Evolutionary conservation across 2,329 filamentous ascomycete species (phyloP), one percentile per base, ranked within the genome.

Genomic region (Aspergillus tamarii): DNA sequence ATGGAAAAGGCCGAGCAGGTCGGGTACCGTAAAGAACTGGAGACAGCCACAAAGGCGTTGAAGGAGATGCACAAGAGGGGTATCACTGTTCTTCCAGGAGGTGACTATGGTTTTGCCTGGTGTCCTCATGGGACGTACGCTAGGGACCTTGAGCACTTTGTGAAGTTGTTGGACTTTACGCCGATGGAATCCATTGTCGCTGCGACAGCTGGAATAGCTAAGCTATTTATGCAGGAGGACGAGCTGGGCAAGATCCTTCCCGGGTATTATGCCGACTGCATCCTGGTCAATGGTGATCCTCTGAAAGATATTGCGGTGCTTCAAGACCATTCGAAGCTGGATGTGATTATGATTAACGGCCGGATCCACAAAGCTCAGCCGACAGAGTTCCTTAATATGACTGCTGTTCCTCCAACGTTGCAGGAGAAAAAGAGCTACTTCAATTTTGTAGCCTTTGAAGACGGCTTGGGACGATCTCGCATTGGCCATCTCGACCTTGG

Each of bases 91-190:
- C 73, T 84, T 5, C 82, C 82, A 14, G 80, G 81, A 34, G 81
- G 78, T 23, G 81, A 83, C 64, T 84, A 82, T 54, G 81, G 81
- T 3, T 83, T 84, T 59, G 78, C 81, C 1, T 84, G 81, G 82
- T 80, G 79, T 0, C 82, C 81, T 0, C 81, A 84, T 50, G 82
- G 82, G 9, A 83, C 81, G 0, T 84, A 84, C 66, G 81, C 82
- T 0, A 75, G 78, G 1, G 82, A 84, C 60, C 74, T 83, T 4
- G 79, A 76, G 43, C 82, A 83, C 61, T 84, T 84, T 55, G 76
- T 80, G 16, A 79, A 82, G 12, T 72, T 82, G 0, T 71, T 84
- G 6, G 79, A 73, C 1, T 84, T 83, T 67, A 83, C 81, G 0
- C 74, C 81, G 0, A 75, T 78, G 52, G 82, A 84, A 60, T 68